A percentile compares a stretch with the other conserved stretches of the same genome.
phyloP scores from a whole-genome alignment of 805 yeast genomes.

The Zygosaccharomyces rouxii region DNA sequence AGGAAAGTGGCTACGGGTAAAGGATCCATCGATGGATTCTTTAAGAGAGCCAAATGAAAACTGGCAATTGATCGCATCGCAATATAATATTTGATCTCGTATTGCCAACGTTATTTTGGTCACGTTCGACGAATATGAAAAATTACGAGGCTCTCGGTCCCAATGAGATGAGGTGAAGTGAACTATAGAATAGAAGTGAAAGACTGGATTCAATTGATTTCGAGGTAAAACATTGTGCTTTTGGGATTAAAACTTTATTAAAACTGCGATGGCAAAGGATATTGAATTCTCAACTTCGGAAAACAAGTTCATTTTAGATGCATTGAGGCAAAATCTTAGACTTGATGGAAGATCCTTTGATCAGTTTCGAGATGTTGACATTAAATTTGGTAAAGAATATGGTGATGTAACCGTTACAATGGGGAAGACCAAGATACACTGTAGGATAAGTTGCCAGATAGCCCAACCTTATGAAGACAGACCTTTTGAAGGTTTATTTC shows the following conservation, averaged over 20 bases:
- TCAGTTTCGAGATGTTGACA: slow-evolving; percentile 61
- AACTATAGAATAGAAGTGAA: neutral
- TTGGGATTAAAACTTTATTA: neutral
- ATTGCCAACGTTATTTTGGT: neutral
- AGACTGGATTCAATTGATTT: neutral
- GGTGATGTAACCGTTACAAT: slow-evolving; percentile 77
- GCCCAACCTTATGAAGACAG: slow-evolving; percentile 81
- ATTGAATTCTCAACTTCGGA: slow-evolving; percentile 64
- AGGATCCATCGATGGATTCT: slow-evolving; percentile 70
- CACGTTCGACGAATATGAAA: slow-evolving; percentile 6
- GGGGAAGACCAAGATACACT: slow-evolving; percentile 57
- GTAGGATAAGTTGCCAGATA: slow-evolving; percentile 66
- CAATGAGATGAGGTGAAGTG: neutral
- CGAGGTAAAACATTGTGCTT: neutral
- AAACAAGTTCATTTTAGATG: slow-evolving; percentile 53
- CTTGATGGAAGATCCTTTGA: slow-evolving; percentile 65
- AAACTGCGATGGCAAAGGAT: slow-evolving; percentile 49
- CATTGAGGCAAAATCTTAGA: slow-evolving; percentile 59
- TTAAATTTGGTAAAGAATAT: slow-evolving; percentile 61
- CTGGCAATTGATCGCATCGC: neutral
- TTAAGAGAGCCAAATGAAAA: slow-evolving; percentile 36
- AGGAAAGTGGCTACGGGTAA: slow-evolving; percentile 49
- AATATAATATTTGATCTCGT: neutral
- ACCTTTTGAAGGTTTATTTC: slow-evolving; percentile 89
- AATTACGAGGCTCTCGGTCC: neutral